Conservation (phyloP, 176 grass and related monocot species). For the Guadua angustifolia region DNA sequence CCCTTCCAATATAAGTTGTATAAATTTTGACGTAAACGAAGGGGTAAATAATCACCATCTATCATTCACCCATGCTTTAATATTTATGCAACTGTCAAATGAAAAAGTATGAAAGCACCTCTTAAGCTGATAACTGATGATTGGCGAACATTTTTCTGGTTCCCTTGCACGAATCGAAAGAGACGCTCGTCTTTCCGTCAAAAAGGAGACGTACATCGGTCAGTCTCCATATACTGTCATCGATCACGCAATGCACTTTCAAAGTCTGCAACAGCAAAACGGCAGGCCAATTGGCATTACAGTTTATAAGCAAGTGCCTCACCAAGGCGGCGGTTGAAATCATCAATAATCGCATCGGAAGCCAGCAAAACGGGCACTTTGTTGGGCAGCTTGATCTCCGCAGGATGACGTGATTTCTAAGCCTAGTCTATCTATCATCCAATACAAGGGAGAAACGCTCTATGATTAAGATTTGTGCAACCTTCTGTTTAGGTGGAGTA, state of each 20-base stretch:
- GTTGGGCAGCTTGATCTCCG: neutral
- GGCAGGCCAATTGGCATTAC: neutral
- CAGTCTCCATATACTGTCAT: neutral
- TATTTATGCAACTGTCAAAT: too few species aligned
- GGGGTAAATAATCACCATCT: too few species aligned
- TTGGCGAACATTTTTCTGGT: neutral
- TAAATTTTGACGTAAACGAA: too few species aligned
- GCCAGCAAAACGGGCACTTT: neutral
- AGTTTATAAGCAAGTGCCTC: neutral
- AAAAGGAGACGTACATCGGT: conserved; percentile 2
- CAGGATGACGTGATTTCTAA: neutral
- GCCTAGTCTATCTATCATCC: neutral
- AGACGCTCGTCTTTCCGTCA: neutral
- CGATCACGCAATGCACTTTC: conserved; percentile 26
- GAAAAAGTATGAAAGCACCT: too few species aligned
- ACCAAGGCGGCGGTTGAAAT: neutral
- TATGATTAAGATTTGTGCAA: neutral
- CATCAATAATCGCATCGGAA: neutral
- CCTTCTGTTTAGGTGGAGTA: neutral
- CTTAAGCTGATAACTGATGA: too few species aligned
- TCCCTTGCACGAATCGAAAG: conserved; percentile 28
- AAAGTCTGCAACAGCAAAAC: conserved; percentile 25
- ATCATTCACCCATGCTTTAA: too few species aligned
- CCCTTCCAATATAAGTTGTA: too few species aligned
- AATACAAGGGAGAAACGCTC: neutral